phyloP scores from a whole-genome alignment of 345 rosid species.

The Salix dunnii region DNA sequence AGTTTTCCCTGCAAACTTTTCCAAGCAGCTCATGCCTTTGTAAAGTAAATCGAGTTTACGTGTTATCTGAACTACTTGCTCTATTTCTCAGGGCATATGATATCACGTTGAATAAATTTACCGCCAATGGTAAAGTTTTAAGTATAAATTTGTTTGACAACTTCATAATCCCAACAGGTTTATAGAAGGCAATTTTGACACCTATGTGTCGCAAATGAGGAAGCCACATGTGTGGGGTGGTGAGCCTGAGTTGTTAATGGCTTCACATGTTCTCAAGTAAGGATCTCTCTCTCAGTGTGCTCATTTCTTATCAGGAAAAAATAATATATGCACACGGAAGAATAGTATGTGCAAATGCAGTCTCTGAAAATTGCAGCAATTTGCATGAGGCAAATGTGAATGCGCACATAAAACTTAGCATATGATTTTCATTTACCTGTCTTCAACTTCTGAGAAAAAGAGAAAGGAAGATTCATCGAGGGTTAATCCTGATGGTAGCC shows the following conservation, averaged over 20 bases:
- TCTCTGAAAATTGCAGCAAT: background rate
- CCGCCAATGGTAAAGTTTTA: background rate
- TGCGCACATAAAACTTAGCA: background rate
- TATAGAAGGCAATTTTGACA: conserved; percentile 87
- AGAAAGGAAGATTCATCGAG: background rate
- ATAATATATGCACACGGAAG: background rate
- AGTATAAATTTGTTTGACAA: conserved; percentile 3
- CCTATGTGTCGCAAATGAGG: conserved; percentile 67
- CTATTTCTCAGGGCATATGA: background rate
- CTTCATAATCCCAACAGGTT: conserved; percentile 55
- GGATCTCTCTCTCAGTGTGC: background rate
- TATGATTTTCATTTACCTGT: background rate
- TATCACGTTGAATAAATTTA: background rate
- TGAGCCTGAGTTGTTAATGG: conserved; percentile 95
- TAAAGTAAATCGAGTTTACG: background rate
- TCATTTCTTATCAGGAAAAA: background rate
- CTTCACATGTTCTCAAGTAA: conserved; percentile 90
- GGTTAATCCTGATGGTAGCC: background rate
- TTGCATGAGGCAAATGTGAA: background rate
- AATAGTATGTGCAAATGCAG: background rate
- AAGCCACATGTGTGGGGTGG: conserved; percentile 98
- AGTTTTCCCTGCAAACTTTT: background rate
- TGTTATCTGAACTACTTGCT: background rate
- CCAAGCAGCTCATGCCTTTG: background rate
- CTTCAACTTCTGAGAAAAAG: background rate